Evolutionary conservation across 164 flowering plant species (phyloP).

Genomic region (Akebia trifoliata): DNA sequence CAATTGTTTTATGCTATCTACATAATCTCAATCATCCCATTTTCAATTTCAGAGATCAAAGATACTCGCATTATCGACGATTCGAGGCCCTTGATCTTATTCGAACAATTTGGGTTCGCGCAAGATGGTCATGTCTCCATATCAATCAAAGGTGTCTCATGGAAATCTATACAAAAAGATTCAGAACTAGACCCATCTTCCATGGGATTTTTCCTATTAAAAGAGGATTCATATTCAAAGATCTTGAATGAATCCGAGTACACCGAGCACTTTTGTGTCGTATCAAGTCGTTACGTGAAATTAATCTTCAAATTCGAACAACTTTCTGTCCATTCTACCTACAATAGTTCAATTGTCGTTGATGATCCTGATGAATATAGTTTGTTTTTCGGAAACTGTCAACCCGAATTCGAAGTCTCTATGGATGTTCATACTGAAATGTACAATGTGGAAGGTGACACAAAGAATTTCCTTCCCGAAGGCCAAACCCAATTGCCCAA

Average conservation of each 20-base stretch:
- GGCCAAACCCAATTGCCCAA: constrained; percentile 29
- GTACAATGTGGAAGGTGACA: constrained; percentile 27
- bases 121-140: constrained; percentile 59
- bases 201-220: constrained; percentile 79
- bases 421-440: constrained; percentile 38
- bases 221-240: constrained; percentile 67
- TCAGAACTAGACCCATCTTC: constrained; percentile 39
- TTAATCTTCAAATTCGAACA: constrained; percentile 55
- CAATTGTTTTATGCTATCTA: constrained; percentile 5
- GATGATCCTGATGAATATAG: constrained; percentile 61
- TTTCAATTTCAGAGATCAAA: constrained; percentile 27
- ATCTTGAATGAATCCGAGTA: constrained; percentile 54
- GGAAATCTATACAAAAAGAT: constrained; percentile 23
- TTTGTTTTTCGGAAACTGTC: constrained; percentile 78
- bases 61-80: constrained; percentile 28
- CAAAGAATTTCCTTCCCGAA: constrained; percentile 30
- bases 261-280: constrained; percentile 56
- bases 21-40: constrained; percentile 18
- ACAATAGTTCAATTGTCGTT: constrained; percentile 44
- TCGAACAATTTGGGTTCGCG: constrained; percentile 88
- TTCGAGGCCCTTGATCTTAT: constrained; percentile 63
- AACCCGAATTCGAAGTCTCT: constrained; percentile 40
- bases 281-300: constrained; percentile 44
- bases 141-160: constrained; percentile 51
- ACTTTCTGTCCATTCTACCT: constrained; percentile 38